Base-by-base conservation (phyloP, 768 basidiomycete genomes). In the Aureoboletus auriporus region DNA sequence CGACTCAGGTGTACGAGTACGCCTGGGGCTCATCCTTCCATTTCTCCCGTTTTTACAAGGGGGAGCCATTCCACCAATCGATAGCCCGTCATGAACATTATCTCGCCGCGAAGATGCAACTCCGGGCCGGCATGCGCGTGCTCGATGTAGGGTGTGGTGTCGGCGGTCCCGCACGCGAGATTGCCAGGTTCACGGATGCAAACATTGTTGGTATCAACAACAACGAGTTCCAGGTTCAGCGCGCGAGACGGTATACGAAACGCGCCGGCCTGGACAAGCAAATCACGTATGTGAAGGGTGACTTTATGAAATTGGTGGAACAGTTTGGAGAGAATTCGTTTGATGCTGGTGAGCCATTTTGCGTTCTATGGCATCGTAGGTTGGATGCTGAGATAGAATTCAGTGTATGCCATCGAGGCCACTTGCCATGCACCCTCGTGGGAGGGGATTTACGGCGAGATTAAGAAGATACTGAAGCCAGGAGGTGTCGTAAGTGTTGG, bases 131-230 rank as follows among this genome's bases (percentile, higher is more conserved):
- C 37, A 96, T 96, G 93, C 82, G 86, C 30, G 94, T 99, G 36
- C 85, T 99, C 51, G 96, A 99, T 63, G 94, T 99, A 50, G 96
- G 96, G 4, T 98, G 96, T 67, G 96, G 96, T 65, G 87, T 99
- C 46, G 96, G 96, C 41, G 96, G 96, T 0, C 96, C 96, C 20
- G 96, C 96, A 8, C 82, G 95, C 41, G 90, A 93, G 67, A 99
- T 99, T 60, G 89, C 93, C 5, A 80, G 79, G 39, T 99, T 98
- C 72, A 73, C 89, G 8, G 94, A 96, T 63, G 86, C 79, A 31
- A 72, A 82, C 47, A 84, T 97, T 54, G 73, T 89, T 55, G 94
- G 94, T 35, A 55, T 96, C 53, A 97, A 96, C 75, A 97, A 95
- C 78, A 98, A 98, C 69, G 89, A 87, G 54, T 96, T 90, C 77